A percentile compares a stretch with the other conserved stretches of the same genome.
These are phyloP conservation scores for Ogataea pilisensis DNA, from an alignment of 805 yeast species.

Conservation along the genomic window DNA sequence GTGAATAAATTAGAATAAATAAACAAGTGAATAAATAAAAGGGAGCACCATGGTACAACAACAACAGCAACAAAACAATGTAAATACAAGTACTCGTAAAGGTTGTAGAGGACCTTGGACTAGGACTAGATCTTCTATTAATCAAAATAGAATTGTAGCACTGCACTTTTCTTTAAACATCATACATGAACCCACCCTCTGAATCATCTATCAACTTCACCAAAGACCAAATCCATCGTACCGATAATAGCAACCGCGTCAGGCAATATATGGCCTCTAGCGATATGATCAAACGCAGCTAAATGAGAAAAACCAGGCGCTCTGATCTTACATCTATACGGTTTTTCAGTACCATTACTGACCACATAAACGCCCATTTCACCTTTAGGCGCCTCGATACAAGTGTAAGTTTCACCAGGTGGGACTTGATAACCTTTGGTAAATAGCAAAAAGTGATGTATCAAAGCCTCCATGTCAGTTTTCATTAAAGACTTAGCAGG, in stretches of 20 bases:
- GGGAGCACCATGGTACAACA: too few relatives aligned
- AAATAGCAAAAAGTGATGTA: slow-evolving; percentile 83
- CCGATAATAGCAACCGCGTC: slow-evolving; percentile 93
- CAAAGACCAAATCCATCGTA: slow-evolving; percentile 92
- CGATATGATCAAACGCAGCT: slow-evolving; percentile 82
- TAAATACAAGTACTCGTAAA: too few relatives aligned
- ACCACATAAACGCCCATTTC: slow-evolving; percentile 91
- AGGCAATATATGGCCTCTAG: slow-evolving; percentile 83
- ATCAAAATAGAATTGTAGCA: too few relatives aligned
- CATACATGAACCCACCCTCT: too few relatives aligned
- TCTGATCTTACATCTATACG: slow-evolving; percentile 87
- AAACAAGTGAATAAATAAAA: slow-evolving; percentile 3
- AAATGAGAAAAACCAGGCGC: slow-evolving; percentile 93
- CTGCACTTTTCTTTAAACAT: too few relatives aligned
- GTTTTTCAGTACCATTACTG: slow-evolving; percentile 85
- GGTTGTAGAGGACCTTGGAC: too few relatives aligned
- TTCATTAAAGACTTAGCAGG: slow-evolving; percentile 82
- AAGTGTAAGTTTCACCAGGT: slow-evolving; percentile 86
- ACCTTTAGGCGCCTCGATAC: slow-evolving; percentile 93
- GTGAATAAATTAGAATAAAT: slow-evolving; percentile 3
- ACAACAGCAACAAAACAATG: too few relatives aligned
- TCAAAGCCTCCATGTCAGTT: slow-evolving; percentile 88
- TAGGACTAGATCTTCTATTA: too few relatives aligned
- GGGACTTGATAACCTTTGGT: slow-evolving; percentile 89
- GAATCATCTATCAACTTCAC: slow-evolving; percentile 90